These are phyloP conservation scores for Kandelia obovata DNA, from an alignment of 345 rosid genomes.

Conservation along the genomic window DNA sequence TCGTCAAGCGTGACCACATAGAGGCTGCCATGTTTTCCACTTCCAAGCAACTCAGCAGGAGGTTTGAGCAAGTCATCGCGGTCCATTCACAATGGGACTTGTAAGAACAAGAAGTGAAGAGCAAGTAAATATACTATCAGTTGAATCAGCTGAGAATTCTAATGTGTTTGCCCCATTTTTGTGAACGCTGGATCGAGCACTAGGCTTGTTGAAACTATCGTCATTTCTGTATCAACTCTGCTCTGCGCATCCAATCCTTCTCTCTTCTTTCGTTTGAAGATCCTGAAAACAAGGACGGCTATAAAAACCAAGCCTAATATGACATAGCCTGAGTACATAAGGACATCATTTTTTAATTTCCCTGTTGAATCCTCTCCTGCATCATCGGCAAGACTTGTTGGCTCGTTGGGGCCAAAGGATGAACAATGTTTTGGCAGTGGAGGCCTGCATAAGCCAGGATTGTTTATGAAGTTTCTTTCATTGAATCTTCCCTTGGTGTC, in stretches of 20 bases:
- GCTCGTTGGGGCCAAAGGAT: neutral
- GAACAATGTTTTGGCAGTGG: slow-evolving; percentile 31
- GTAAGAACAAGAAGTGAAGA: slow-evolving; percentile 46
- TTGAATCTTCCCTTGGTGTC: slow-evolving; percentile 17
- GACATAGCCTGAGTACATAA: slow-evolving; percentile 42
- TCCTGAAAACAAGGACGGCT: slow-evolving; percentile 19
- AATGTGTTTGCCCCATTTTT: slow-evolving; percentile 20
- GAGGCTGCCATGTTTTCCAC: slow-evolving; percentile 49
- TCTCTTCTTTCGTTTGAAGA: slow-evolving; percentile 21
- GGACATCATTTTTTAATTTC: slow-evolving; percentile 20
- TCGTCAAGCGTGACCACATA: slow-evolving; percentile 41
- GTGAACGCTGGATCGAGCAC: slow-evolving; percentile 20
- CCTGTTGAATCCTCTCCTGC: slow-evolving; percentile 14
- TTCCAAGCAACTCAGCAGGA: slow-evolving; percentile 56
- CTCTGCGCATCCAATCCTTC: neutral
- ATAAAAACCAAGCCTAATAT: slow-evolving; percentile 26
- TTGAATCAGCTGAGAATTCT: slow-evolving; percentile 22
- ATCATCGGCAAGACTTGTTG: neutral
- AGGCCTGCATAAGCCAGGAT: slow-evolving; percentile 39
- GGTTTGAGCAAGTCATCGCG: slow-evolving; percentile 55
- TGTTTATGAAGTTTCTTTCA: slow-evolving; percentile 33
- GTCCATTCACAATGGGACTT: slow-evolving; percentile 36
- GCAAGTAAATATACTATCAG: slow-evolving; percentile 24
- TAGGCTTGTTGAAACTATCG: slow-evolving; percentile 19
- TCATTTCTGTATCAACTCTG: slow-evolving; percentile 20